Base-by-base conservation (phyloP, 257 asterid species). In the Solanum sparsipilum region DNA sequence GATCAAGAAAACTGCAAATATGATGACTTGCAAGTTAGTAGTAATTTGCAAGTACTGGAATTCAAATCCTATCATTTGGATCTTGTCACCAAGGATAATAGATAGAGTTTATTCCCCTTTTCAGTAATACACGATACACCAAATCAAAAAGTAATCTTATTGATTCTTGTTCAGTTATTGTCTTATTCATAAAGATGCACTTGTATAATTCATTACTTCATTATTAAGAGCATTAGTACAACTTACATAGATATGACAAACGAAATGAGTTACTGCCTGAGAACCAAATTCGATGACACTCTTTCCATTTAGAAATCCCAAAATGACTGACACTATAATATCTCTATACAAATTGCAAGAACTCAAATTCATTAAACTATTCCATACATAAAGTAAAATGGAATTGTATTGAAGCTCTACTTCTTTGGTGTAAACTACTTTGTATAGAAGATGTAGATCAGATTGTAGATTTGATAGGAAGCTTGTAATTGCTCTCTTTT, bases 1-100 rank as follows among this genome's bases (percentile, higher is more conserved):
- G 98, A 91, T 95, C 99, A 20, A 98, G 98, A 87, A 97, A 97
- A 90, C 98, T 97, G 96, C 90, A 84, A 46, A 81, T 46, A 81
- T 29, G 68, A 81, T 81, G 29, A 46, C 27, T 18, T 46, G 16
- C 39, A 46, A 27, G 85, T 81, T 29, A 81, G 27, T 46, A 81
- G 27, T 29, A 81, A 81, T 27, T 79, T 79, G 38, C 25, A 44
- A 29, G 25, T 44, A 81, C 18, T 29, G 68, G 39, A 79, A 44
- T 27, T 79, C 85, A 27, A 44, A 79, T 46, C 63, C 84, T 15
- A 79, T 76, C 84, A 5, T 79, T 44, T 44, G 39, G 58, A 41
- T 79, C 84, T 27, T 79, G 36, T 44, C 65, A 44, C 15, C 7
- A 18, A 27, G 84, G 25, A 79, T 79, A 44, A 79, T 8, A 15